phyloP scores from a whole-genome alignment of 2,329 filamentous ascomycete species.

The Colletotrichum tanaceti region DNA sequence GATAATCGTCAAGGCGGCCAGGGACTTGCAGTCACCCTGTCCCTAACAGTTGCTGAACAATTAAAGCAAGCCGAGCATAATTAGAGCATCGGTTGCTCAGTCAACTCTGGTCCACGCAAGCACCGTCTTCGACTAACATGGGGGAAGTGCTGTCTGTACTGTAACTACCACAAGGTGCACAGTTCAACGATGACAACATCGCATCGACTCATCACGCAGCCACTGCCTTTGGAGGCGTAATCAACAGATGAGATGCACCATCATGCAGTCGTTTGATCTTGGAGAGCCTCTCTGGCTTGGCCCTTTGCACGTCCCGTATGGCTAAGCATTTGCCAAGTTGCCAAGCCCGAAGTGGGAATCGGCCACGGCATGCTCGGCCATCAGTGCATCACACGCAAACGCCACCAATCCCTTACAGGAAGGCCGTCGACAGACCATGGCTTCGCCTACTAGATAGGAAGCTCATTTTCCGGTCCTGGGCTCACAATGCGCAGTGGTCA shows the following conservation, averaged over 20 bases:
- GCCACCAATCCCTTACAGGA: slow-evolving; percentile 16
- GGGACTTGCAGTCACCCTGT: no score
- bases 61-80: no score
- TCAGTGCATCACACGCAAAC: no score
- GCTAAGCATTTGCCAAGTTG: slow-evolving; percentile 33
- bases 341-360: slow-evolving; percentile 21
- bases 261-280: background rate
- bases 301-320: background rate
- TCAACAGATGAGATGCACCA: background rate
- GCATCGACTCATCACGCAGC: background rate
- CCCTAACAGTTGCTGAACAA: no score
- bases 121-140: no score
- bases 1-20: background rate
- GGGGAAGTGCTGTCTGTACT: no score
- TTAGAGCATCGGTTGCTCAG: no score
- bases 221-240: background rate
- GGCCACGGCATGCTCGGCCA: background rate
- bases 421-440: background rate
- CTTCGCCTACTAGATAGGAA: background rate
- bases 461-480: background rate
- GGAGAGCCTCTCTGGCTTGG: slow-evolving; percentile 20
- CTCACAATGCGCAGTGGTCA: background rate
- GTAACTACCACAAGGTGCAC: no score
- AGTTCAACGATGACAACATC: background rate
- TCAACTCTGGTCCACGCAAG: no score